Base-by-base conservation (phyloP, 768 basidiomycete genomes). In the Mycena galopus region DNA sequence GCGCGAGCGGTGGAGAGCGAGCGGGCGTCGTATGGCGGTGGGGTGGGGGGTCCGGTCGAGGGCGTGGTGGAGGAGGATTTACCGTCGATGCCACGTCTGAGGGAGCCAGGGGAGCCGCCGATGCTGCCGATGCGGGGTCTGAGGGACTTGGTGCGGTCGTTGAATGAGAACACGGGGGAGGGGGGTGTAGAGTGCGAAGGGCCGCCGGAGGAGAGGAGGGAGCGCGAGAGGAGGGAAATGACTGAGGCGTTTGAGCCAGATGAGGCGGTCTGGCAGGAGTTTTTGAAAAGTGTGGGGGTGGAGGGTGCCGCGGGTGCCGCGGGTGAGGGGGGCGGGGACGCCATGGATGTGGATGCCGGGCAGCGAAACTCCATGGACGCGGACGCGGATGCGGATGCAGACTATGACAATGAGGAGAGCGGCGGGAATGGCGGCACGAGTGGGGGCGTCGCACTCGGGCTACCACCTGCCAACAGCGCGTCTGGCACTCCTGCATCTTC, bases 251-350 rank as follows among this genome's bases (percentile, higher is more conserved):
- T 73, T 19, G 64, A 73, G 67, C 73, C 73, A 12, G 74, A 75
- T 33, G 74, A 72, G 53, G 71, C 71, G 61, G 70, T 69, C 9
- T 75, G 74, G 74, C 67, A 75, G 71, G 71, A 72, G 74, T 75
- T 75, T 44, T 30, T 75, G 67, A 72, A 75, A 67, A 75, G 71
- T 35, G 74, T 75, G 17, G 74, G 71, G 1, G 73, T 73, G 32
- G 73, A 73, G 32, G 59, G 65, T n/a, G 55, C 33, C 3, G 19
- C 63, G 42, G 60, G 42, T 0, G n/a, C 51, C n/a, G 30, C 30
- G 2, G 65, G 19, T 30, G 33, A 50, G 10, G 19, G 2, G 23
- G 39, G 21, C 23, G 44, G 27, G 8, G 67, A 74, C 50, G 73
- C 73, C 2, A 74, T 74, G 73, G 73, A 74, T 14, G 65, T 74